Evolutionary conservation across 768 basidiomycete genomes (phyloP).

Genomic region (Roridomyces roridus): DNA sequence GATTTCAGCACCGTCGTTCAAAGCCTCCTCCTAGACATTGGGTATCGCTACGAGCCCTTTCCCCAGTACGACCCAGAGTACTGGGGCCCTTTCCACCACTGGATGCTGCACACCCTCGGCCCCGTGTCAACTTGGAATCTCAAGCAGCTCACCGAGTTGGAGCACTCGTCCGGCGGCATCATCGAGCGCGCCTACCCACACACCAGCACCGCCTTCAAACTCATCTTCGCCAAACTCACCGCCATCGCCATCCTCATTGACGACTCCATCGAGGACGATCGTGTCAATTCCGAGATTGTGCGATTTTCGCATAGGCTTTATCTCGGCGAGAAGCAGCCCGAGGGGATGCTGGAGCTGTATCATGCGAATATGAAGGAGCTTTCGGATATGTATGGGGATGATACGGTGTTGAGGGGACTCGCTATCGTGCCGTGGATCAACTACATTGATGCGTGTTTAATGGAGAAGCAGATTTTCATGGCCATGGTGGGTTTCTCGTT

Average conservation of each 20-base stretch:
- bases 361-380: neutral
- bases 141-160: neutral
- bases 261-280: neutral
- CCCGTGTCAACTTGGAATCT: neutral
- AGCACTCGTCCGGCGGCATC: neutral
- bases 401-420: neutral
- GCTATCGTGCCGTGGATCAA: neutral
- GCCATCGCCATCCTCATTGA: conserved; percentile 2
- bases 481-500: no score
- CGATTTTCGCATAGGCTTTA: neutral
- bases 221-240: neutral
- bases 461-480: neutral
- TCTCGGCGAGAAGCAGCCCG: neutral
- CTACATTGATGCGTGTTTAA: neutral
- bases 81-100: neutral
- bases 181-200: neutral
- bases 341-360: neutral
- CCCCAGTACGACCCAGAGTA: neutral
- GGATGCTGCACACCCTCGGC: neutral
- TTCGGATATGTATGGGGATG: neutral
- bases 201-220: neutral
- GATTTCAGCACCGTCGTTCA: no score
- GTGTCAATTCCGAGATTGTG: neutral
- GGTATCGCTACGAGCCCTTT: neutral
- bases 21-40: neutral